Evolutionary conservation across 2,329 filamentous ascomycete genomes (phyloP), one percentile per base, ranked within the genome.

Genomic region (Neurospora sp.): DNA sequence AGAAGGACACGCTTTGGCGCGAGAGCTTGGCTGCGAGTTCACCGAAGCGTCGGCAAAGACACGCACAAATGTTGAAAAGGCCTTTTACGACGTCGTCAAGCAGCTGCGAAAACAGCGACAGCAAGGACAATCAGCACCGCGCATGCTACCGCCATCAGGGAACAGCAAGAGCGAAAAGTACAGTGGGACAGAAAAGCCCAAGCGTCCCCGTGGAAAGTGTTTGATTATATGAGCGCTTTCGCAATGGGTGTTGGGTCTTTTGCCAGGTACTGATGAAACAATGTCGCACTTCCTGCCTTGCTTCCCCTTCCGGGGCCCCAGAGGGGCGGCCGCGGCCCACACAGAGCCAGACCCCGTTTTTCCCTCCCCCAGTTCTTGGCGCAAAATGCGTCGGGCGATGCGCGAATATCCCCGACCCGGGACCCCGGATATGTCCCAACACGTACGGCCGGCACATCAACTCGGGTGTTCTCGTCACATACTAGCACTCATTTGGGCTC

Each of bases 11-110:
- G 93, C 94, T 68, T 83, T 98, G 46, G 95, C 96, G 69, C 91
- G 94, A 77, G 93, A 97, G 77, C 84, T 99, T 46, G 93, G 93
- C 73, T 98, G 96, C 82, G 94, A 97, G 76, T 98, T 98, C 76
- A 93, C 97, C 75, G 95, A 98, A 81, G 94, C 95, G 1, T 97
- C 94, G 6, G 95, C 95, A 41, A 97, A 97, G 84, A 97, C 97
- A 80, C 97, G 94, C 82, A 93, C 97, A 84, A 97, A 98, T 77
- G 95, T 97, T 69, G 96, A 97, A 81, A 98, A 97, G 85, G 95
- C 93, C 39, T 98, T 99, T 78, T 98, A 97, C 81, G 96, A 99
- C 78, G 96, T 99, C 8, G 96, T 98, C 69, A 86, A 96, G 75
- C 92, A 96, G 80, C 84, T 99, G 74, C 90, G 96, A 75, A 89